Conservation (phyloP, 2,329 filamentous ascomycete genomes). For the Paraphoma chrysanthemicola region DNA sequence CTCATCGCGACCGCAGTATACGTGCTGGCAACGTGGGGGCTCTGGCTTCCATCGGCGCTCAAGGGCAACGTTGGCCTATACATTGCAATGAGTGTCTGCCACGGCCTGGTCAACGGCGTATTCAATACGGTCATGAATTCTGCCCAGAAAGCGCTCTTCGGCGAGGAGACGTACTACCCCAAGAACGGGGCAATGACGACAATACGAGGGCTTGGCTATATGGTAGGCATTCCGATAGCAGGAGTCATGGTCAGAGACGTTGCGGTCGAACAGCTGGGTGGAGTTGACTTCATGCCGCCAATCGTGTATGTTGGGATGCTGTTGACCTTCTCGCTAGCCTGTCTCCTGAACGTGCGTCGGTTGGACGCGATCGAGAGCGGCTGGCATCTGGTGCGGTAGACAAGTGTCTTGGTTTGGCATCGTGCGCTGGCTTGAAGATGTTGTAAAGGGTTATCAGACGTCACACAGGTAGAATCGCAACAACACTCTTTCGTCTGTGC, state of each 20-base stretch:
- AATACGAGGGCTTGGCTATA: slow-evolving; percentile 25
- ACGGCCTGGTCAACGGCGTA: slow-evolving; percentile 24
- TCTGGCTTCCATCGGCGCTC: slow-evolving; percentile 27
- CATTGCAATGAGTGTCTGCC: slow-evolving; percentile 25
- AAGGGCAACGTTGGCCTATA: slow-evolving; percentile 15
- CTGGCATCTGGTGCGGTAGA: slow-evolving; percentile 18
- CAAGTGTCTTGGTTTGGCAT: slow-evolving; percentile 8
- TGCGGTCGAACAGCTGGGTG: slow-evolving; percentile 11
- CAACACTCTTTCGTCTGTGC: neutral
- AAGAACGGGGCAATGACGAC: slow-evolving; percentile 26
- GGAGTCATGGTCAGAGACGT: slow-evolving; percentile 22
- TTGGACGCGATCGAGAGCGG: slow-evolving; percentile 21
- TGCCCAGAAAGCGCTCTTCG: slow-evolving; percentile 26
- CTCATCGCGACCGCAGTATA: slow-evolving; percentile 42
- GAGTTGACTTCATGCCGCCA: slow-evolving; percentile 16
- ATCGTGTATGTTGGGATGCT: slow-evolving; percentile 24
- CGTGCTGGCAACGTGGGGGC: slow-evolving; percentile 18
- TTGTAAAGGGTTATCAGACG: too few species aligned
- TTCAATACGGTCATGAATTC: slow-evolving; percentile 26
- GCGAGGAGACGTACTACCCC: slow-evolving; percentile 28
- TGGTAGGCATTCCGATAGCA: slow-evolving; percentile 26
- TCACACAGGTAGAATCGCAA: too few species aligned
- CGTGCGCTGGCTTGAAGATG: neutral
- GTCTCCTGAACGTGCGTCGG: slow-evolving; percentile 18
- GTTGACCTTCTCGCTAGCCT: slow-evolving; percentile 10